Percentiles rank a stretch among this genome's conserved stretches.
Evolutionary conservation across 306 rosid species (phyloP).

Genomic region (Cucurbita maxima): DNA sequence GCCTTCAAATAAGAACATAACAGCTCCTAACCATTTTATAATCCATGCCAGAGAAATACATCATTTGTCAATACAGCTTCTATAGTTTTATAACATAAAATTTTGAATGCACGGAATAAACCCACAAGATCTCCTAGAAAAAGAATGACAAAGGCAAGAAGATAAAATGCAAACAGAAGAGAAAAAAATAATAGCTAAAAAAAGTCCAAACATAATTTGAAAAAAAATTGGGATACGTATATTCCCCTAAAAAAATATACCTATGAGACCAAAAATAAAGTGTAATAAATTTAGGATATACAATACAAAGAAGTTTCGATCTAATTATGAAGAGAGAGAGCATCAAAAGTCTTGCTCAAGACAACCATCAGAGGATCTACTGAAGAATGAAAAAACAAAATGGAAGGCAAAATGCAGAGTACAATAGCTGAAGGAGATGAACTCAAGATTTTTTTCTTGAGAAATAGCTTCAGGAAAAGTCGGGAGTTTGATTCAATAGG

Average conservation of each 20-base stretch:
- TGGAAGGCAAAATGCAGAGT: background rate
- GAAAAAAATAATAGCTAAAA: background rate
- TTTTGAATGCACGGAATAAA: background rate
- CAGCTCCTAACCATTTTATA: constrained; percentile 40
- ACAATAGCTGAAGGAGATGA: background rate
- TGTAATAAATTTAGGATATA: background rate
- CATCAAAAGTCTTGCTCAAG: background rate
- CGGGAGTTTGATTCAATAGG: background rate
- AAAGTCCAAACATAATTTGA: background rate
- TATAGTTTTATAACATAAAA: background rate
- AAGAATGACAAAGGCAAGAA: background rate
- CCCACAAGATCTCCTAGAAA: background rate
- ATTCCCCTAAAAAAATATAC: background rate
- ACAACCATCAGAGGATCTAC: background rate
- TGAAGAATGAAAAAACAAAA: background rate
- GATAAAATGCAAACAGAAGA: background rate
- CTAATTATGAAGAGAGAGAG: background rate
- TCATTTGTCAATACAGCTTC: constrained; percentile 17
- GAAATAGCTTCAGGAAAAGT: background rate
- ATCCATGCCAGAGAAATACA: constrained; percentile 21
- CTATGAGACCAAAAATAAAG: background rate
- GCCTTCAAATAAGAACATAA: constrained; percentile 77
- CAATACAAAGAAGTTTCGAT: background rate
- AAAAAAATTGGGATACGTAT: background rate
- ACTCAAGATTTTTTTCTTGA: background rate